Percentiles rank a stretch among this genome's conserved stretches.
Conservation (phyloP, 352 stramenopile species). For the Pythium periplocum region DNA sequence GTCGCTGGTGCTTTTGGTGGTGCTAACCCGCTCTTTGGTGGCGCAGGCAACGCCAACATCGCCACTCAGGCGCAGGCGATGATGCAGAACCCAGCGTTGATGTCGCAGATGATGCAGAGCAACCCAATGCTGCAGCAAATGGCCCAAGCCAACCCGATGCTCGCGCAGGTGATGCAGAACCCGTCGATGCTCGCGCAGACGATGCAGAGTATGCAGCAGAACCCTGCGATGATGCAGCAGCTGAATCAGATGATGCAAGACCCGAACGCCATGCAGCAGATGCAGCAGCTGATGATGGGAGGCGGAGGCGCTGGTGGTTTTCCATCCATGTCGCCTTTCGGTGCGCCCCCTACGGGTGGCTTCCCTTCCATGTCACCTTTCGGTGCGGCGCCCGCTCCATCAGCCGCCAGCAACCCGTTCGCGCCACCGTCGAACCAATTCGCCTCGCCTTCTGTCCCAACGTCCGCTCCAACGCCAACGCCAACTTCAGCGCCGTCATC, state of each 20-base stretch:
- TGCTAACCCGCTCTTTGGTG: neutral
- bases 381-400: constrained; percentile 3
- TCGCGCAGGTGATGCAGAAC: constrained; percentile 72
- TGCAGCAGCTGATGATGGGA: constrained; percentile 66
- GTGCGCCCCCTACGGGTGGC: constrained; percentile 8
- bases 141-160: constrained; percentile 70
- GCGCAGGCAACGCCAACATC: constrained; percentile 31
- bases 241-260: constrained; percentile 79
- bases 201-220: constrained; percentile 64
- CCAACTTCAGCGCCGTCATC: constrained; percentile 8
- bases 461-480: constrained; percentile 10
- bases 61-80: constrained; percentile 52
- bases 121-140: constrained; percentile 81
- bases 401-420: constrained; percentile 34
- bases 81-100: constrained; percentile 64
- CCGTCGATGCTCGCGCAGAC: constrained; percentile 64
- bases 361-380: constrained; percentile 23
- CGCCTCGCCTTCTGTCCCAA: constrained; percentile 17
- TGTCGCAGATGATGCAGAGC: constrained; percentile 57
- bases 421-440: constrained; percentile 24
- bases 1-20: constrained; percentile 11
- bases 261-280: constrained; percentile 56
- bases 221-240: constrained; percentile 79
- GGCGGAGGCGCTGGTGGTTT: constrained; percentile 15
- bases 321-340: constrained; percentile 20